phyloP scores from a whole-genome alignment of 129 eudicot species.

The Lactuca sativa region DNA sequence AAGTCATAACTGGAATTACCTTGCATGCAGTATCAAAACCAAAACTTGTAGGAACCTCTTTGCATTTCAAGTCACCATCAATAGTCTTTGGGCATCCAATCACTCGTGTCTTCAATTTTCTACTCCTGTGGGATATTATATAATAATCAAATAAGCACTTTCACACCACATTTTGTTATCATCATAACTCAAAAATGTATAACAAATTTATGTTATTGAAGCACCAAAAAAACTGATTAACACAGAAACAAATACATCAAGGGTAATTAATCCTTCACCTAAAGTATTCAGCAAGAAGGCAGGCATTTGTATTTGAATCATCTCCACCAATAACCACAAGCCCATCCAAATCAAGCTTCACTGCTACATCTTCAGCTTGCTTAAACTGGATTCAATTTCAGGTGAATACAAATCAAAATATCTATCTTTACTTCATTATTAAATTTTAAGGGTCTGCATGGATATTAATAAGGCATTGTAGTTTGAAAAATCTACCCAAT shows the following conservation, averaged over 20 bases:
- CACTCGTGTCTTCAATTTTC: slow-evolving; percentile 79
- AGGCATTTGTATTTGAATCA: slow-evolving; percentile 98
- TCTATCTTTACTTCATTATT: neutral
- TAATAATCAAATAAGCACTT: neutral
- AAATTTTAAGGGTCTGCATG: neutral
- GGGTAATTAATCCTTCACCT: slow-evolving; percentile 35
- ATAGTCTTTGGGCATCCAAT: slow-evolving; percentile 91
- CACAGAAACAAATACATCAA: too few species aligned
- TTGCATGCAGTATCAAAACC: slow-evolving; percentile 91
- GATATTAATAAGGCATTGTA: neutral
- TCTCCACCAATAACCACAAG: slow-evolving; percentile 99
- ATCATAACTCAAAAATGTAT: slow-evolving; percentile 28
- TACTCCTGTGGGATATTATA: slow-evolving; percentile 49
- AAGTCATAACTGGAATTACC: slow-evolving; percentile 29
- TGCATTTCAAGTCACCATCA: slow-evolving; percentile 81
- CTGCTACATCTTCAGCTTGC: slow-evolving; percentile 93
- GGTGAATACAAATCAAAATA: slow-evolving; percentile 9
- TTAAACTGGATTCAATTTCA: slow-evolving; percentile 61
- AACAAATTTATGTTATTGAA: neutral
- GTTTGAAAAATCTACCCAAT: neutral
- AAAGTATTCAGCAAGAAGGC: slow-evolving; percentile 94
- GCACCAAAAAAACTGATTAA: too few species aligned
- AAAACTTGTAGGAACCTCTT: slow-evolving; percentile 79
- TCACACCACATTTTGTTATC: neutral
- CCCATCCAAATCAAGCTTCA: slow-evolving; percentile 92